phyloP scores from a whole-genome alignment of 2,329 filamentous ascomycete genomes.

The Elsinoe necatrix region DNA sequence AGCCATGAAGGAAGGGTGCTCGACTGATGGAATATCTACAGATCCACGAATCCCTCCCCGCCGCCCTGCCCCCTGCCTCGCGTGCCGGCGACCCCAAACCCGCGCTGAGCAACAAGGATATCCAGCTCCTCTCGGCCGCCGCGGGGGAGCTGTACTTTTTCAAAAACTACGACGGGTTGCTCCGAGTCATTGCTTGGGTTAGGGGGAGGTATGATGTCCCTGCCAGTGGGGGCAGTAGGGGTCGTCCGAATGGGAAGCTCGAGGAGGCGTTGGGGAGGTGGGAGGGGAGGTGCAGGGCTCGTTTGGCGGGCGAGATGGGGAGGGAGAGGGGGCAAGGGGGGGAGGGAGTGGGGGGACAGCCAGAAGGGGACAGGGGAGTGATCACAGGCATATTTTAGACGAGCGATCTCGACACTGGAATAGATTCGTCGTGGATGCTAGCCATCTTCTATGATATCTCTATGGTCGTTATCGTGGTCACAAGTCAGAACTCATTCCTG shows the following conservation, averaged over 20 bases:
- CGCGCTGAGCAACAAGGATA: slow-evolving; percentile 25
- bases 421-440: too few species aligned
- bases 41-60: slow-evolving; percentile 5
- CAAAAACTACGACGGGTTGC: slow-evolving; percentile 45
- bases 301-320: slow-evolving; percentile 15
- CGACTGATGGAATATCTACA: slow-evolving; percentile 19
- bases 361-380: background rate
- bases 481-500: background rate
- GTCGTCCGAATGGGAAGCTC: slow-evolving; percentile 19
- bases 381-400: background rate
- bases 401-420: too few species aligned
- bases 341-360: background rate
- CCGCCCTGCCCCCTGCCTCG: background rate
- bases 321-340: background rate
- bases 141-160: slow-evolving; percentile 51
- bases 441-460: too few species aligned
- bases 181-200: slow-evolving; percentile 23
- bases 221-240: slow-evolving; percentile 13
- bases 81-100: slow-evolving; percentile 18
- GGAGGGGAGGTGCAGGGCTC: slow-evolving; percentile 21
- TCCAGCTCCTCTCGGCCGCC: slow-evolving; percentile 41
- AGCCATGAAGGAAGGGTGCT: too few species aligned
- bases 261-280: slow-evolving; percentile 22
- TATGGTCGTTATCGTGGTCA: background rate
- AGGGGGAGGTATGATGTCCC: slow-evolving; percentile 22